phyloP scores from a whole-genome alignment of 2,329 filamentous ascomycete genomes.

The Rachicladosporium sp. region DNA sequence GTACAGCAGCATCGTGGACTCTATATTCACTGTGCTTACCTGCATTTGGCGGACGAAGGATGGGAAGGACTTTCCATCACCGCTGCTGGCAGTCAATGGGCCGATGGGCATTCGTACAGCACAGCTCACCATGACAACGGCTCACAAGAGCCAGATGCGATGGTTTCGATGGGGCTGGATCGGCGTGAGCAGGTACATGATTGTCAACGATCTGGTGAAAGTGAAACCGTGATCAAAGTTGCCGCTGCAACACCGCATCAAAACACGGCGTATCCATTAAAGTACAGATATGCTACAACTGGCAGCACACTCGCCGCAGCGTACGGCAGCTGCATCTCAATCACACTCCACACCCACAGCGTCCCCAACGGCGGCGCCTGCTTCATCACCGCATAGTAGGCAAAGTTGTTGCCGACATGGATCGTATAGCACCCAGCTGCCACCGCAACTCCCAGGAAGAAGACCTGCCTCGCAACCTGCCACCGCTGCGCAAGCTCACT shows the following conservation, averaged over 20 bases:
- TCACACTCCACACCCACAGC: slow-evolving; percentile 83
- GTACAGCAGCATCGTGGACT: slow-evolving; percentile 67
- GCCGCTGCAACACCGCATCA: background rate
- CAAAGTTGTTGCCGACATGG: slow-evolving; percentile 62
- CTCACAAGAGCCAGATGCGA: slow-evolving; percentile 91
- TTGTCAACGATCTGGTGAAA: slow-evolving; percentile 71
- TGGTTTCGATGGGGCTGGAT: slow-evolving; percentile 99
- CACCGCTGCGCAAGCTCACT: slow-evolving; percentile 30
- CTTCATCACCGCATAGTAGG: slow-evolving; percentile 86
- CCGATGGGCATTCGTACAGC: slow-evolving; percentile 53
- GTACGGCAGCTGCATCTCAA: slow-evolving; percentile 50
- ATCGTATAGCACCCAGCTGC: slow-evolving; percentile 66
- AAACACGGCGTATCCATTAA: slow-evolving; percentile 4
- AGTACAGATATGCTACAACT: slow-evolving; percentile 3
- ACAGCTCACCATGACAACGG: slow-evolving; percentile 75
- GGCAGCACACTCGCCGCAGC: slow-evolving; percentile 1
- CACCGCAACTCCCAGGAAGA: slow-evolving; percentile 54
- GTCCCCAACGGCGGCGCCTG: slow-evolving; percentile 74
- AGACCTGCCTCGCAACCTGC: slow-evolving; percentile 30
- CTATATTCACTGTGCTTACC: slow-evolving; percentile 54
- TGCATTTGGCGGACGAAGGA: slow-evolving; percentile 39
- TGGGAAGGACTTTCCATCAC: slow-evolving; percentile 40
- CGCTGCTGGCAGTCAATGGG: slow-evolving; percentile 60
- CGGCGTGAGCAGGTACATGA: slow-evolving; percentile 81
- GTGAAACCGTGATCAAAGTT: slow-evolving; percentile 28